Base-by-base conservation (phyloP, 2,329 filamentous ascomycete species). In the Ramularia endophylla region DNA sequence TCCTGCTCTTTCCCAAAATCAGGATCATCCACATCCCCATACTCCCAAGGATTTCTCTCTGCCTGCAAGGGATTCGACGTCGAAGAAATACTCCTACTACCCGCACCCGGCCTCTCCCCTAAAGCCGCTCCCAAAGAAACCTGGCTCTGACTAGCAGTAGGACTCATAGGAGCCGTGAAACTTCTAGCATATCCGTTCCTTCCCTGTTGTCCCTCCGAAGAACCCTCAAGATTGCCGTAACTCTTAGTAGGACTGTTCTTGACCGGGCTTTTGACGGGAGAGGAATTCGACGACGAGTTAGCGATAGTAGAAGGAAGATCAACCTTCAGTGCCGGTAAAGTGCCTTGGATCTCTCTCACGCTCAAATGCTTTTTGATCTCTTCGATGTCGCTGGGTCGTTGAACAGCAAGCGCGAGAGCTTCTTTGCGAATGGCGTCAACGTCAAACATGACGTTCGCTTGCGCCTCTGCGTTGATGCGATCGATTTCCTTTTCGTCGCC, bases 301-400 rank as follows among this genome's bases (percentile, higher is more conserved):
- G n/a, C n/a, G n/a, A n/a, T n/a, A n/a, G n/a, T n/a, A n/a, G n/a
- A n/a, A n/a, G n/a, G n/a, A n/a, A n/a, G n/a, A 34, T 45, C 40
- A 25, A 95, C 75, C 61, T 87, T 92, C 76, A 95, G 94, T 0
- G 89, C 87, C 33, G 90, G 89, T 17, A 95, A 69, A 2, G 89
- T 95, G 36, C 85, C 88, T 64, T 92, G 77, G 44, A 95, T 77
- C 66, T 97, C 86, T 8, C 53, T 47, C 18, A 62, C 50, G 25
- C 44, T 49, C 34, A 62, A 44, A 47, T 62, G 57, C 30, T 85
- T 87, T 65, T 92, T 80, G 49, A 95, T 78, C 65, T 97, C 86
- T 59, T 80, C 83, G 50, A 94, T 80, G 61, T 81, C 74, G 17
- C 77, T 75, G 31, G 73, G 71, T 35, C 74, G 72, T 48, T 90